Base-by-base conservation (phyloP, 2,329 filamentous ascomycete species). In the Cladosporium sp. region DNA sequence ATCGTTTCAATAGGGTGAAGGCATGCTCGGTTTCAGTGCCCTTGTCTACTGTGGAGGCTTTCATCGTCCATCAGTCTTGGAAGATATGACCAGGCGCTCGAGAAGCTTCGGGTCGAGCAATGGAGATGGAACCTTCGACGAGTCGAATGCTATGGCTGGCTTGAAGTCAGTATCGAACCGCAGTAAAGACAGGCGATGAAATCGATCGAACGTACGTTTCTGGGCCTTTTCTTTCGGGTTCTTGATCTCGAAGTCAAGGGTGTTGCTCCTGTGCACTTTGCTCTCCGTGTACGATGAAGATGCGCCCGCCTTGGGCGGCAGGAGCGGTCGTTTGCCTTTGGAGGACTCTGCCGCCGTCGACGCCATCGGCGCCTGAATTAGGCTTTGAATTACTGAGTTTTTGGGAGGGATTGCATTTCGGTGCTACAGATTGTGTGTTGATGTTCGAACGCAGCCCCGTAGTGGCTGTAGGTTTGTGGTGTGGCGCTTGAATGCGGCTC, bases 81-180 rank as follows among this genome's bases (percentile, higher is more conserved):
- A 40, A 22, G 48, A 32, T 40, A 50, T 50, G 18, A 43, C 32
- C 31, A 40, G 16, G 9, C 58, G 53, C 38, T 62, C 61, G 13
- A 64, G 43, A 28, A 61, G 53, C 46, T 52, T 59, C 3, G 61
- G 59, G 44, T 64, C 60, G 11, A 64, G 54, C 13, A 64, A 55
- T 2, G 56, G 50, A 10, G 62, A 63, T 2, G 34, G 4, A 9
- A 61, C 22, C 9, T 34, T 43, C 9, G 62, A 61, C 3, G 61
- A 63, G 51, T 64, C 62, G 48, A 64, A 64, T 8, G 35, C 34
- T 45, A 37, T 52, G 9, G 49, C 52, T 56, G 46, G 9, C 22
- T 28, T 28, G 22, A 28, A 7, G 22, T 28, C 22, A 28, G 7
- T 28, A 28, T 7, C 2, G 4, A 28, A 2, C 22, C 22, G 22